Conservation (phyloP, 805 yeast species). For the Kodamaea kakaduensis region DNA sequence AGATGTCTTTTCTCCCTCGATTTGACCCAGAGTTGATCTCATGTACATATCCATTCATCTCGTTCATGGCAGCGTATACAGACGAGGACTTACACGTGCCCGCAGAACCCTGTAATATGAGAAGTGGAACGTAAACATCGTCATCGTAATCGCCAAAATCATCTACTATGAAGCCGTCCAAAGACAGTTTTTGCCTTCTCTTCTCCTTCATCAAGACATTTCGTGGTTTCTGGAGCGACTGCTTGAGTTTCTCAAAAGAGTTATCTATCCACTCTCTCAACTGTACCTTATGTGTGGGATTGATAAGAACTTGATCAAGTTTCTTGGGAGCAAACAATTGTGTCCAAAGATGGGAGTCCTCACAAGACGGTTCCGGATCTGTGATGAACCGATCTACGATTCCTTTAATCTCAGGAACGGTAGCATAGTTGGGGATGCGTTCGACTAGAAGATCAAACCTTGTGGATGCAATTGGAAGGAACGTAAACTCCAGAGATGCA, state of each 20-base stretch:
- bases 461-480: no score
- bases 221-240: constrained; percentile 31
- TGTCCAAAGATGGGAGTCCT: constrained; percentile 30
- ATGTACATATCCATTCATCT: constrained; percentile 65
- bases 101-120: constrained; percentile 63
- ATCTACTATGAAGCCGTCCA: constrained; percentile 39
- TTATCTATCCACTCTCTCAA: constrained; percentile 34
- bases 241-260: constrained; percentile 33
- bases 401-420: constrained; percentile 11
- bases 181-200: constrained; percentile 16
- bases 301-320: constrained; percentile 33
- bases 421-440: constrained; percentile 12
- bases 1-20: constrained; percentile 69
- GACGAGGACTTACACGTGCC: constrained; percentile 81
- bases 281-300: constrained; percentile 22
- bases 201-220: constrained; percentile 25
- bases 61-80: constrained; percentile 61
- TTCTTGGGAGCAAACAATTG: constrained; percentile 41
- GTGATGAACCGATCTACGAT: constrained; percentile 10
- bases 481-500: no score
- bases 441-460: no score
- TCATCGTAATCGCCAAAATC: constrained; percentile 27
- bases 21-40: constrained; percentile 76
- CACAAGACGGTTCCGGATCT: background rate
- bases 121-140: constrained; percentile 52